phyloP scores from a whole-genome alignment of 2,329 filamentous ascomycete species.

The Davidsoniella neocaledoniae region DNA sequence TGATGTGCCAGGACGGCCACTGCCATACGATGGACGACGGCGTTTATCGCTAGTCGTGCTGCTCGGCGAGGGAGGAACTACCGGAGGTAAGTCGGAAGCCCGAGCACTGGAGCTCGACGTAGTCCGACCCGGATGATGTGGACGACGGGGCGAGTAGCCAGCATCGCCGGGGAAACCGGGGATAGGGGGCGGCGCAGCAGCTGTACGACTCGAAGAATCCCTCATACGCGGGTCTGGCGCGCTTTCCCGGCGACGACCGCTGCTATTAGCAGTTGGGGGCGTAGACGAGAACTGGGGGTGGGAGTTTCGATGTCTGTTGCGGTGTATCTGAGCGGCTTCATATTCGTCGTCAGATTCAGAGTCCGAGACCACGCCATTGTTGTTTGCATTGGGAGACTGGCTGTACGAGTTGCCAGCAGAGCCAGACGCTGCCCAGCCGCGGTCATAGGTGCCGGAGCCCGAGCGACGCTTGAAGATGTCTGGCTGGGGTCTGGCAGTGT shows the following conservation, averaged over 20 bases:
- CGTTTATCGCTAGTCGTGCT: constrained; percentile 2
- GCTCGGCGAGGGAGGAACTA: constrained; percentile 1
- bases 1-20: not conserved
- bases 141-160: not conserved
- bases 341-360: constrained; percentile 6
- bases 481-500: not conserved
- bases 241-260: constrained; percentile 1
- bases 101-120: constrained; percentile 3
- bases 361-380: not conserved
- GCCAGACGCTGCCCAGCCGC: not conserved
- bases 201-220: not conserved
- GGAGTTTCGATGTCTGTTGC: constrained; percentile 4
- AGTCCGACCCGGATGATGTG: constrained; percentile 1
- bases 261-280: not conserved
- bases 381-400: constrained; percentile 1
- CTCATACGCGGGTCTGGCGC: not conserved
- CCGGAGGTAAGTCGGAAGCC: not conserved
- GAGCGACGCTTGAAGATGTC: constrained; percentile 3
- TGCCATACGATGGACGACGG: constrained; percentile 5
- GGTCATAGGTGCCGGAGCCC: constrained; percentile 7
- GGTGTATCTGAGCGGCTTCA: not conserved
- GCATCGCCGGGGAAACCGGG: not conserved
- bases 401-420: constrained; percentile 1
- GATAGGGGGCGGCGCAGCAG: not conserved
- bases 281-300: constrained; percentile 2